Evolutionary conservation across 768 basidiomycete species (phyloP).

Genomic region (Hydnum rufescens): DNA sequence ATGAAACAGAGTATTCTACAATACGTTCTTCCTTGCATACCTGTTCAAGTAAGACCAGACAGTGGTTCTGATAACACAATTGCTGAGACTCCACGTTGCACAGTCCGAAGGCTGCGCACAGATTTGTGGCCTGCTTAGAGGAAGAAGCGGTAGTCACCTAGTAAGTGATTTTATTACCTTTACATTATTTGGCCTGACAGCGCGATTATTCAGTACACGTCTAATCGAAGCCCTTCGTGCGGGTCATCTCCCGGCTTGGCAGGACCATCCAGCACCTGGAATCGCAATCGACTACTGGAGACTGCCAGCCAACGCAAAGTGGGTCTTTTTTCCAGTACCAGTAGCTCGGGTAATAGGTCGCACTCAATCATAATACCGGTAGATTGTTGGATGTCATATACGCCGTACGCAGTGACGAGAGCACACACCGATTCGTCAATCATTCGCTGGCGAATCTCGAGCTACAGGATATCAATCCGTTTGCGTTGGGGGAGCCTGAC

Average conservation of each 20-base stretch:
- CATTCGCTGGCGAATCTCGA: constrained; percentile 84
- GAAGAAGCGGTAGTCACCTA: constrained; percentile 93
- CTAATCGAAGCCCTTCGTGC: constrained; percentile 69
- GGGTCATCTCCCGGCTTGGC: constrained; percentile 68
- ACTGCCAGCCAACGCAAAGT: constrained; percentile 18
- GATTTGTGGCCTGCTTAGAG: constrained; percentile 82
- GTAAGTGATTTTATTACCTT: constrained; percentile 25
- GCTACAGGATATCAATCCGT: constrained; percentile 69
- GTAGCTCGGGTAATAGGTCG: not conserved
- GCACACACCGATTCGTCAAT: constrained; percentile 49
- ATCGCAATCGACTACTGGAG: constrained; percentile 97
- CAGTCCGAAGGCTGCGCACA: constrained; percentile 30
- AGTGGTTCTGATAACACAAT: constrained; percentile 24
- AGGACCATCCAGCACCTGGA: constrained; percentile 50
- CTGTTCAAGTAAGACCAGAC: constrained; percentile 35
- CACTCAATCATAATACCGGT: not conserved
- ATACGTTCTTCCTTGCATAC: constrained; percentile 54
- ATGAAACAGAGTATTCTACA: constrained; percentile 42
- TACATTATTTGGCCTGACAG: constrained; percentile 9
- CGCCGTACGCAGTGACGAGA: constrained; percentile 22
- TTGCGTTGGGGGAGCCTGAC: constrained; percentile 72
- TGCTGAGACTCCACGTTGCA: not conserved
- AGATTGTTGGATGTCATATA: constrained; percentile 67
- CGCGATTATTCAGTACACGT: constrained; percentile 33
- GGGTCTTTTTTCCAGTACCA: not conserved